These are phyloP conservation scores for Litsea cubeba DNA, from an alignment of 164 flowering plant genomes.

Conservation along the genomic window DNA sequence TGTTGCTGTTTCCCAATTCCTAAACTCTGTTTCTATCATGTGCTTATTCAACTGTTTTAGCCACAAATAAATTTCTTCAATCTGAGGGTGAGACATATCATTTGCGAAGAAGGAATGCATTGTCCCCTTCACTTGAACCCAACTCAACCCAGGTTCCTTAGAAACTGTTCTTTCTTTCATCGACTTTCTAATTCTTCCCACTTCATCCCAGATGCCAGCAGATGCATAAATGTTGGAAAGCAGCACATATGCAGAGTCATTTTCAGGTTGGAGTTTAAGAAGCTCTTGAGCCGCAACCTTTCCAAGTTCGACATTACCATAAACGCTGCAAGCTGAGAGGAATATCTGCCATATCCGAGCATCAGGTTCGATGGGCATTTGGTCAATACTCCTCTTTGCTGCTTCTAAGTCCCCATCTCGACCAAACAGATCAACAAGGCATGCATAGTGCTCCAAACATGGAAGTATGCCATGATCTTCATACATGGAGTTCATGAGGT, in stretches of 20 bases:
- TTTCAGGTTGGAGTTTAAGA: neutral
- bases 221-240: too few species aligned
- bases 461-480: slow-evolving; percentile 16
- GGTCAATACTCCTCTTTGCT: slow-evolving; percentile 33
- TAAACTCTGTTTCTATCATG: slow-evolving; percentile 5
- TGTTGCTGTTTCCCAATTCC: too few species aligned
- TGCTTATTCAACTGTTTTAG: slow-evolving; percentile 25
- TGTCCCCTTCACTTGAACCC: slow-evolving; percentile 30
- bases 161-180: slow-evolving; percentile 31
- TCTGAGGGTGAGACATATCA: slow-evolving; percentile 25
- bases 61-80: slow-evolving; percentile 22
- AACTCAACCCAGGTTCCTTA: slow-evolving; percentile 41
- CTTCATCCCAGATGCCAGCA: slow-evolving; percentile 28
- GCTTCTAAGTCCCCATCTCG: slow-evolving; percentile 38
- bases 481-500: slow-evolving; percentile 29
- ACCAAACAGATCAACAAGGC: slow-evolving; percentile 41
- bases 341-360: slow-evolving; percentile 46
- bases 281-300: slow-evolving; percentile 32
- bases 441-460: slow-evolving; percentile 38
- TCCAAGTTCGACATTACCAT: slow-evolving; percentile 33
- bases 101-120: slow-evolving; percentile 24
- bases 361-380: slow-evolving; percentile 40
- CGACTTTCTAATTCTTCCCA: slow-evolving; percentile 26
- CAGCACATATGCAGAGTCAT: too few species aligned
- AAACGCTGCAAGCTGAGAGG: slow-evolving; percentile 30